Evolutionary conservation across 805 yeast genomes (phyloP).

Genomic region (Candida ortonii): DNA sequence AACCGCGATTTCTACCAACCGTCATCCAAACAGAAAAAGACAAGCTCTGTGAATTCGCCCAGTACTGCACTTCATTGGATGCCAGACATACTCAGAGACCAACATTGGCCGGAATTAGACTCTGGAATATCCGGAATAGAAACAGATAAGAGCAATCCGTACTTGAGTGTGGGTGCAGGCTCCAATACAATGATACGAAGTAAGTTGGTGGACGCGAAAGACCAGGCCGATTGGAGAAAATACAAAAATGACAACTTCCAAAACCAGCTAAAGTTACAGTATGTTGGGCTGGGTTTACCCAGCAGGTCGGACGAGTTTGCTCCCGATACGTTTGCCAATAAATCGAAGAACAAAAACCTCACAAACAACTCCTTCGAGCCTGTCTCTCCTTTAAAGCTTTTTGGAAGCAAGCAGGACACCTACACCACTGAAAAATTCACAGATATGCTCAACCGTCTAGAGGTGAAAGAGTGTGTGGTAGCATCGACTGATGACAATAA

Average conservation of each 20-base stretch:
- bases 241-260: conserved; percentile 23
- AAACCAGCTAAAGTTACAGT: conserved; percentile 20
- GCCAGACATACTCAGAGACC: conserved; percentile 26
- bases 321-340: conserved; percentile 33
- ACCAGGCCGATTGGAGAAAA: conserved; percentile 32
- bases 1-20: conserved; percentile 19
- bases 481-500: conserved; percentile 6
- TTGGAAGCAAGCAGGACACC: conserved; percentile 30
- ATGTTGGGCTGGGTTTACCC: conserved; percentile 19
- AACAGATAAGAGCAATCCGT: conserved; percentile 15
- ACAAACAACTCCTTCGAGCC: conserved; percentile 26
- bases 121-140: conserved; percentile 3
- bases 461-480: conserved; percentile 3
- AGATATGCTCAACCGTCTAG: conserved; percentile 23
- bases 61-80: conserved; percentile 17
- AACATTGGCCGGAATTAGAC: conserved; percentile 26
- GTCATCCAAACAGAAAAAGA: conserved; percentile 14
- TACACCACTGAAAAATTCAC: conserved; percentile 30
- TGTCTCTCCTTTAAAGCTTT: conserved; percentile 31
- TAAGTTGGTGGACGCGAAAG: conserved; percentile 15
- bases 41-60: conserved; percentile 3
- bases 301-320: conserved; percentile 17
- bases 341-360: conserved; percentile 16
- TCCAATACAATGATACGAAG: conserved; percentile 26
- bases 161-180: conserved; percentile 18